These are phyloP conservation scores for Neofusicoccum kwambonambiense DNA, from an alignment of 2,329 filamentous ascomycete genomes.

Conservation along the genomic window DNA sequence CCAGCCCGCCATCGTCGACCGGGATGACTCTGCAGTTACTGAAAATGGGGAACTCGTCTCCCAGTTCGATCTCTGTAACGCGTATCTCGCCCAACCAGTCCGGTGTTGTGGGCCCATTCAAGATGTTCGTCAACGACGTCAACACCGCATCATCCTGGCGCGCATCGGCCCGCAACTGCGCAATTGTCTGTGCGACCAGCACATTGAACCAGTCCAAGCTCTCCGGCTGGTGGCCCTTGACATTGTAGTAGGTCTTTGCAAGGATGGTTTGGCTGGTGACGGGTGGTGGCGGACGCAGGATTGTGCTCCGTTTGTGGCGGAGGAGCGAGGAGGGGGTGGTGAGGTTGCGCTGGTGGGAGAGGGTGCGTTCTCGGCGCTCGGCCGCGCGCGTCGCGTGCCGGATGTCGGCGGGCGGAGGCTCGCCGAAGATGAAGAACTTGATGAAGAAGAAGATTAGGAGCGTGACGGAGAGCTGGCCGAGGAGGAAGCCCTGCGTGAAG, in stretches of 20 bases:
- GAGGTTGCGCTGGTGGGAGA: slow-evolving; percentile 58
- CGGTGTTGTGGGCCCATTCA: slow-evolving; percentile 84
- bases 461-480: slow-evolving; percentile 91
- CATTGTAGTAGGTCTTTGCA: slow-evolving; percentile 96
- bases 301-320: slow-evolving; percentile 46
- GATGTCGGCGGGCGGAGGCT: slow-evolving; percentile 79
- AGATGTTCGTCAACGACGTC: slow-evolving; percentile 74
- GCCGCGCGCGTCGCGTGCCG: slow-evolving; percentile 74
- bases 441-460: slow-evolving; percentile 92
- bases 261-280: slow-evolving; percentile 93
- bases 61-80: slow-evolving; percentile 88
- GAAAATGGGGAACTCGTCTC: slow-evolving; percentile 97
- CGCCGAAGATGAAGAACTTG: slow-evolving; percentile 99
- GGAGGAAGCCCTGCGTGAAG: slow-evolving; percentile 89
- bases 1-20: slow-evolving; percentile 70
- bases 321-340: slow-evolving; percentile 26
- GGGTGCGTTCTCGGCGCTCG: slow-evolving; percentile 69
- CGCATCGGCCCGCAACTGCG: slow-evolving; percentile 89
- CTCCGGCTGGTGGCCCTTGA: slow-evolving; percentile 92
- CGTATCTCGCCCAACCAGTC: slow-evolving; percentile 92
- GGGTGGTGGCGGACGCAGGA: slow-evolving; percentile 56
- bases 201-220: slow-evolving; percentile 99
- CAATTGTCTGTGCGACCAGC: slow-evolving; percentile 91
- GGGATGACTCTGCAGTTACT: slow-evolving; percentile 97
- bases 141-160: slow-evolving; percentile 89